phyloP scores from a whole-genome alignment of 2,329 filamentous ascomycete genomes.

The Talaromyces sp. region DNA sequence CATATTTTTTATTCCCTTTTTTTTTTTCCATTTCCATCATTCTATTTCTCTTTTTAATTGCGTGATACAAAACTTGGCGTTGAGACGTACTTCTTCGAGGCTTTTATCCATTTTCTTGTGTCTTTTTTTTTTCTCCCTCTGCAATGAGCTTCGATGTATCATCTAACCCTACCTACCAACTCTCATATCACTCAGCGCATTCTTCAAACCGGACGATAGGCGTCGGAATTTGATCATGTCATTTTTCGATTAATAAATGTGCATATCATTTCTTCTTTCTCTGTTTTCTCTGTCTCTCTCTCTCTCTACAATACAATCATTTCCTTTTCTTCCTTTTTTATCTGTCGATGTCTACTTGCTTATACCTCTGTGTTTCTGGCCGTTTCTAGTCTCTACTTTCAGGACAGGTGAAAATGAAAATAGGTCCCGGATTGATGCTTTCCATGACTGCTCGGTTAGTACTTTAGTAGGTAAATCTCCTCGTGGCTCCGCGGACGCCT shows the following conservation, averaged over 20 bases:
- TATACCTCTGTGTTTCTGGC: slow-evolving; percentile 1
- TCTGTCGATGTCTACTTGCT: not conserved
- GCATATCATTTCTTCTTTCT: slow-evolving; percentile 4
- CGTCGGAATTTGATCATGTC: slow-evolving; percentile 5
- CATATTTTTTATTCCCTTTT: slow-evolving; percentile 19
- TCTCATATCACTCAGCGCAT: not conserved
- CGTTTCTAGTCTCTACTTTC: slow-evolving; percentile 1
- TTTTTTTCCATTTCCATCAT: slow-evolving; percentile 8
- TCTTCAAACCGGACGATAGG: not conserved
- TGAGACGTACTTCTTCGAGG: slow-evolving; percentile 32
- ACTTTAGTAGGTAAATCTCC: too few relatives aligned
- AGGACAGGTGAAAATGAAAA: not conserved
- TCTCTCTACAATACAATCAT: not conserved
- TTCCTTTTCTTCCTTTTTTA: not conserved
- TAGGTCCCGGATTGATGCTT: not conserved
- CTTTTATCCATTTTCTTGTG: slow-evolving; percentile 28
- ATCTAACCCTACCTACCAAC: slow-evolving; percentile 10
- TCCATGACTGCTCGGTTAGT: too few relatives aligned
- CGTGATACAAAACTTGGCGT: slow-evolving; percentile 33
- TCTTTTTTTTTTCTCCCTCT: slow-evolving; percentile 25
- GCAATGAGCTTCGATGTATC: slow-evolving; percentile 9
- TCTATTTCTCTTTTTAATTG: slow-evolving; percentile 25
- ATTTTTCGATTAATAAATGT: not conserved
- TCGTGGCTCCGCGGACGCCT: not conserved
- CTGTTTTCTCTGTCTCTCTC: not conserved